These are phyloP conservation scores for Aaosphaeria arxii DNA, from an alignment of 2,329 filamentous ascomycete species.

Conservation along the genomic window DNA sequence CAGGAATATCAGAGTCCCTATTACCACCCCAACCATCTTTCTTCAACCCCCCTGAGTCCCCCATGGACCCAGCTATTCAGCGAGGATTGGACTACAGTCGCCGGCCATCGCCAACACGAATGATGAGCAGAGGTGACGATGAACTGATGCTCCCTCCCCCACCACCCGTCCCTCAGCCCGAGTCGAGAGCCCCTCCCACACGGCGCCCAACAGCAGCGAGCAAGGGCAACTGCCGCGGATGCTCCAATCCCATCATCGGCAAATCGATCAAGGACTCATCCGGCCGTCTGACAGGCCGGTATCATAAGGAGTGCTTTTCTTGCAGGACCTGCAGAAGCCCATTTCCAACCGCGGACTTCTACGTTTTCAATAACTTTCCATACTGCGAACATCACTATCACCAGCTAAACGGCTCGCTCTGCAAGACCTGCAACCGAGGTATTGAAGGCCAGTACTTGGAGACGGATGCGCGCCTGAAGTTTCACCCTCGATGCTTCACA, in stretches of 20 bases:
- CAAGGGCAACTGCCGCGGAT: slow-evolving; percentile 81
- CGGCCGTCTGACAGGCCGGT: slow-evolving; percentile 85
- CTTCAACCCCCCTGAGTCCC: slow-evolving; percentile 31
- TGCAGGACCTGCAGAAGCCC: slow-evolving; percentile 79
- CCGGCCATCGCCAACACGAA: slow-evolving; percentile 1
- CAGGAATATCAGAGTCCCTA: slow-evolving; percentile 17
- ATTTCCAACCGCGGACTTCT: slow-evolving; percentile 87
- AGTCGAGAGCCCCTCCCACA: slow-evolving; percentile 12
- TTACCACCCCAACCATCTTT: slow-evolving; percentile 15
- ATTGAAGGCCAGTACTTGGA: slow-evolving; percentile 95
- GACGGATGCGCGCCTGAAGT: slow-evolving; percentile 73
- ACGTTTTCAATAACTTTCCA: slow-evolving; percentile 81
- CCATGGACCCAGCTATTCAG: slow-evolving; percentile 40
- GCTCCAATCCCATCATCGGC: slow-evolving; percentile 72
- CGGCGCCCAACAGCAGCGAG: slow-evolving; percentile 41
- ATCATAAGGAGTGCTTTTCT: slow-evolving; percentile 92
- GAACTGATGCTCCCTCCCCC: slow-evolving; percentile 10
- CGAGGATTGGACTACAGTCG: slow-evolving; percentile 22
- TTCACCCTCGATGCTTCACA: slow-evolving; percentile 82
- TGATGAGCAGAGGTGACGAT: slow-evolving; percentile 13
- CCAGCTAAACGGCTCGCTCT: slow-evolving; percentile 82
- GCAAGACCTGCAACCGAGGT: slow-evolving; percentile 72
- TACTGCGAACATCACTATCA: slow-evolving; percentile 95
- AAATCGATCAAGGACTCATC: slow-evolving; percentile 95
- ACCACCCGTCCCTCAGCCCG: slow-evolving; percentile 7